phyloP scores from a whole-genome alignment of 208 protist genomes.

The Leishmania major region DNA sequence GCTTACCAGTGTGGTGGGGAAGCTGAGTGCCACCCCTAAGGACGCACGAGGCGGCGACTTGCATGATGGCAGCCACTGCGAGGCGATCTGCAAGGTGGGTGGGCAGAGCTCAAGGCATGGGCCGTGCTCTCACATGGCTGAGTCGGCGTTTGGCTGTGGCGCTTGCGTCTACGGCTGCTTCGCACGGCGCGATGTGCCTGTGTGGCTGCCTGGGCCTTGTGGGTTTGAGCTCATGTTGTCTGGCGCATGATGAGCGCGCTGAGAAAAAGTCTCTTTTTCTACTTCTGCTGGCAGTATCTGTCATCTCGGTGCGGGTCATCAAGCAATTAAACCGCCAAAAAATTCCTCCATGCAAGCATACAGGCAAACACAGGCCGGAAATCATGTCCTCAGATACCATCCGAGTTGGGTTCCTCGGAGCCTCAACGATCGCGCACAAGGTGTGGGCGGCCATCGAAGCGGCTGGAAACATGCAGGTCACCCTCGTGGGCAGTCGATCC shows the following conservation, averaged over 20 bases:
- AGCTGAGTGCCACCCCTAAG: background rate
- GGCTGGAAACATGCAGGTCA: constrained; percentile 42
- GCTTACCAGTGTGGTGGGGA: background rate
- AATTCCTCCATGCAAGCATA: background rate
- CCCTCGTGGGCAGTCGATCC: constrained; percentile 35
- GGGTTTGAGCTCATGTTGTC: background rate
- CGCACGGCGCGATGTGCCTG: too few relatives aligned
- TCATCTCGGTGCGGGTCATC: background rate
- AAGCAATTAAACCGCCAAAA: background rate
- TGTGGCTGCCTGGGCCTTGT: background rate
- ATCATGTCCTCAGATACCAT: constrained; percentile 24
- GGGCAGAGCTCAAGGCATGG: background rate
- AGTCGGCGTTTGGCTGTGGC: background rate
- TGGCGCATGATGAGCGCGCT: background rate
- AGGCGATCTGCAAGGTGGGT: background rate
- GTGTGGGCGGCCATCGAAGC: constrained; percentile 40
- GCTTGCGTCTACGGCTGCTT: background rate
- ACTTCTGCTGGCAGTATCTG: background rate
- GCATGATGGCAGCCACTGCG: background rate
- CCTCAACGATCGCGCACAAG: constrained; percentile 44
- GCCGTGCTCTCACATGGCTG: background rate
- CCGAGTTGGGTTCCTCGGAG: constrained; percentile 48
- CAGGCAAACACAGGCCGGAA: background rate
- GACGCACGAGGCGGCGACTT: background rate
- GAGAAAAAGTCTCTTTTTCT: background rate